phyloP scores from a whole-genome alignment of 805 yeast genomes.

The Yarrowia divulgata region DNA sequence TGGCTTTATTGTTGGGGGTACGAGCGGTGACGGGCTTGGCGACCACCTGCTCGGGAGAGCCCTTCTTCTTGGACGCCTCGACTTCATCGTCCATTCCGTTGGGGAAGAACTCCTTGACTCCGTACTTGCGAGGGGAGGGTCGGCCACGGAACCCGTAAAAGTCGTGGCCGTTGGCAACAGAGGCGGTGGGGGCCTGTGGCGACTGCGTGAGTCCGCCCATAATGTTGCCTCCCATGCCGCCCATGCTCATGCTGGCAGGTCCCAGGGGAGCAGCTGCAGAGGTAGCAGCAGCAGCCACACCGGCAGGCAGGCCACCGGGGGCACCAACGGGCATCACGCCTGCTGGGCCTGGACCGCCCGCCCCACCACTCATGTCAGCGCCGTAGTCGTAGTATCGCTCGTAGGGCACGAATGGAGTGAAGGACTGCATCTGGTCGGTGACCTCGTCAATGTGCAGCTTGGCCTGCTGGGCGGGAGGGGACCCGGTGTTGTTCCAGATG shows the following conservation, averaged over 20 bases:
- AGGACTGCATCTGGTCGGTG: slow-evolving; percentile 37
- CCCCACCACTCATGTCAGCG: slow-evolving; percentile 11
- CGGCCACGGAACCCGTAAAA: slow-evolving; percentile 33
- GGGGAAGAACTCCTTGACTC: slow-evolving; percentile 39
- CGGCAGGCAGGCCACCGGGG: background rate
- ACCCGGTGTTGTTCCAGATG: slow-evolving; percentile 39
- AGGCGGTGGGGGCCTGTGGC: slow-evolving; percentile 3
- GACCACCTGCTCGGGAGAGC: slow-evolving; percentile 34
- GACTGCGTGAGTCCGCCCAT: slow-evolving; percentile 9
- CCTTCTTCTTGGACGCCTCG: slow-evolving; percentile 31
- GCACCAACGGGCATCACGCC: background rate
- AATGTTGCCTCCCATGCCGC: background rate
- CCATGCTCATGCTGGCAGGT: slow-evolving; percentile 22
- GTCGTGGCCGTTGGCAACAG: slow-evolving; percentile 31
- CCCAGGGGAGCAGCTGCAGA: slow-evolving; percentile 8
- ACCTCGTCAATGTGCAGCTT: slow-evolving; percentile 36
- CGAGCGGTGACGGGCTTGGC: slow-evolving; percentile 21
- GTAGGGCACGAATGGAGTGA: slow-evolving; percentile 34
- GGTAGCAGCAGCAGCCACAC: background rate
- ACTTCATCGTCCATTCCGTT: slow-evolving; percentile 35
- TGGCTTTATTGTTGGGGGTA: slow-evolving; percentile 3
- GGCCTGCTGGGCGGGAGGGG: slow-evolving; percentile 31
- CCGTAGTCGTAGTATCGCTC: slow-evolving; percentile 36
- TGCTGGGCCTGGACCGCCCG: background rate
- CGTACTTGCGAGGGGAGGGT: slow-evolving; percentile 29